phyloP scores from a whole-genome alignment of 2,329 filamentous ascomycete genomes.

The Erysiphe pulchra region DNA sequence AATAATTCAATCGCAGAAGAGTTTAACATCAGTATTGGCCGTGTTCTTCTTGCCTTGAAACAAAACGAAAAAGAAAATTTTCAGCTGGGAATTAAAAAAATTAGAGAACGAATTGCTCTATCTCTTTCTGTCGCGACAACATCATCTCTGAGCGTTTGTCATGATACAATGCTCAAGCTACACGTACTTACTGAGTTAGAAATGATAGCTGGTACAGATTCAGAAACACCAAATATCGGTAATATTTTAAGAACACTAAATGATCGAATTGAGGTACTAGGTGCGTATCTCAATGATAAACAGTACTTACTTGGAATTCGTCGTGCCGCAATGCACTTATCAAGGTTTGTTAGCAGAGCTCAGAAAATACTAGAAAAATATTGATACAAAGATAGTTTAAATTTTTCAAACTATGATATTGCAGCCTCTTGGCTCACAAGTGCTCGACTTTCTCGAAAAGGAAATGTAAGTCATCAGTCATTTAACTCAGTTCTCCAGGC shows the following conservation, averaged over 20 bases:
- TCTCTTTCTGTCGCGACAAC: slow-evolving; percentile 55
- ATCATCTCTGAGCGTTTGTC: slow-evolving; percentile 57
- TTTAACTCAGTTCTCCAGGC: slow-evolving; percentile 88
- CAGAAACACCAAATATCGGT: slow-evolving; percentile 8
- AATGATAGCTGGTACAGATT: slow-evolving; percentile 31
- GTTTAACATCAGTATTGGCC: slow-evolving; percentile 64
- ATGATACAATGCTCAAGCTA: slow-evolving; percentile 62
- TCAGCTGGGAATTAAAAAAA: slow-evolving; percentile 27
- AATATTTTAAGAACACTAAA: slow-evolving; percentile 30
- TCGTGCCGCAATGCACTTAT: slow-evolving; percentile 65
- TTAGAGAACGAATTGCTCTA: slow-evolving; percentile 45
- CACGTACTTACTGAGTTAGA: slow-evolving; percentile 79
- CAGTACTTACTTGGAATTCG: slow-evolving; percentile 75
- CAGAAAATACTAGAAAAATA: slow-evolving; percentile 1
- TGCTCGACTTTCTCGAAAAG: slow-evolving; percentile 65
- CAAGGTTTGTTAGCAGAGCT: slow-evolving; percentile 24
- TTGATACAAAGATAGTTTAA: slow-evolving; percentile 14
- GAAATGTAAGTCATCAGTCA: slow-evolving; percentile 59
- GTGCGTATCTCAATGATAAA: slow-evolving; percentile 76
- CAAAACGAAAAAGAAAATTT: slow-evolving; percentile 26
- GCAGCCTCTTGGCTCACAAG: slow-evolving; percentile 68
- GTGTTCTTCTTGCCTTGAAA: slow-evolving; percentile 34
- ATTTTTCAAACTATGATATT: slow-evolving; percentile 46
- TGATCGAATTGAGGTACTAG: slow-evolving; percentile 65
- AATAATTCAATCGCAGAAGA: slow-evolving; percentile 24